Conservation (phyloP, 306 rosid genomes). For the Macrotyloma uniflorum region DNA sequence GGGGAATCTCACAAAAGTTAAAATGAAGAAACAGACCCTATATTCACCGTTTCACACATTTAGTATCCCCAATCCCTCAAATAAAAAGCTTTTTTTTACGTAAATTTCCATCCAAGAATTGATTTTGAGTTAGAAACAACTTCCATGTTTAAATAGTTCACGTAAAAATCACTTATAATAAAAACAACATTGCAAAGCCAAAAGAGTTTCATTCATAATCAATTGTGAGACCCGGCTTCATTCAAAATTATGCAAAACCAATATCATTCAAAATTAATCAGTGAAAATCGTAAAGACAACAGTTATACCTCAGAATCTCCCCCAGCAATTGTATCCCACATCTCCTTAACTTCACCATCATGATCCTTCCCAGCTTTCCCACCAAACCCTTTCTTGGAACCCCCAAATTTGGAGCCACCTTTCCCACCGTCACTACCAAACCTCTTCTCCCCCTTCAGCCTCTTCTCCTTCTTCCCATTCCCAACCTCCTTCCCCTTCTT, state of each 20-base stretch:
- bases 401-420: slow-evolving; percentile 54
- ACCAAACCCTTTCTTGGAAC: slow-evolving; percentile 59
- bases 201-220: background rate
- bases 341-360: slow-evolving; percentile 91
- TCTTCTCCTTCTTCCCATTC: slow-evolving; percentile 74
- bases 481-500: slow-evolving; percentile 51
- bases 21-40: background rate
- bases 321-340: slow-evolving; percentile 97
- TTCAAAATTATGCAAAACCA: background rate
- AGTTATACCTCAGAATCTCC: slow-evolving; percentile 78
- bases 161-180: background rate
- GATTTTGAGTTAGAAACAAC: background rate
- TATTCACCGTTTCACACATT: background rate
- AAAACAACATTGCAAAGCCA: background rate
- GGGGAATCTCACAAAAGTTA: background rate
- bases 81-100: background rate
- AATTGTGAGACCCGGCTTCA: background rate
- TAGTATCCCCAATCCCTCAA: background rate
- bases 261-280: no score
- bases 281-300: no score
- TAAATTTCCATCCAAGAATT: background rate
- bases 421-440: slow-evolving; percentile 54
- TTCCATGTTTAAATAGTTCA: background rate
- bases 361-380: slow-evolving; percentile 76
- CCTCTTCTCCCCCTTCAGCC: slow-evolving; percentile 70